A percentile compares a stretch with the other conserved stretches of the same genome.
Conservation (phyloP, 2,329 filamentous ascomycete species). For the Westerdykella sp. region DNA sequence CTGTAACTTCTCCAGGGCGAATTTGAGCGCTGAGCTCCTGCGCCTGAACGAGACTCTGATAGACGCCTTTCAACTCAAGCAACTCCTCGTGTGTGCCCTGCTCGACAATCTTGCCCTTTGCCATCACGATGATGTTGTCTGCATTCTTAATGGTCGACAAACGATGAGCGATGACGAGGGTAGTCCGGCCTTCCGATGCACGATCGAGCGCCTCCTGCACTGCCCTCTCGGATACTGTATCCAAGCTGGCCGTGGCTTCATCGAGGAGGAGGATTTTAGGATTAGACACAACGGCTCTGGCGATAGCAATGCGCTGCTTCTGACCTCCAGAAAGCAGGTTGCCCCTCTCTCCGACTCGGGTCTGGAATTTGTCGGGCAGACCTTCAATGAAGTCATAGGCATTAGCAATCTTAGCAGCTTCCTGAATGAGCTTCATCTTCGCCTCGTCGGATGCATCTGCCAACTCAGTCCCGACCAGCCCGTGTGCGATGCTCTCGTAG, state of each 20-base stretch:
- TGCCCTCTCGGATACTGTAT: conserved; percentile 90
- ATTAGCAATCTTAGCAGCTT: conserved; percentile 85
- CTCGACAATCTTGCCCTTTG: conserved; percentile 77
- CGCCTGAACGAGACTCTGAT: conserved; percentile 78
- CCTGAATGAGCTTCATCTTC: conserved; percentile 63
- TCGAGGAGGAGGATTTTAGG: conserved; percentile 90
- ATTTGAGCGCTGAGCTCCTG: conserved; percentile 52
- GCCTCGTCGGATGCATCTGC: conserved; percentile 60
- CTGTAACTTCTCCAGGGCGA: conserved; percentile 14
- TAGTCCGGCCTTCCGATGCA: conserved; percentile 80
- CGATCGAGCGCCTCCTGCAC: conserved; percentile 89
- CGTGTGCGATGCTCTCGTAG: conserved; percentile 82
- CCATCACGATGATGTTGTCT: conserved; percentile 94
- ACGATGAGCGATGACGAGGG: conserved; percentile 92
- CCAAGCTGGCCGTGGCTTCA: conserved; percentile 87
- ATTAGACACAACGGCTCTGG: conserved; percentile 81
- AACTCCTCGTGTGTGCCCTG: conserved; percentile 83
- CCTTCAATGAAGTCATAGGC: conserved; percentile 83
- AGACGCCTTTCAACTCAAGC: conserved; percentile 63
- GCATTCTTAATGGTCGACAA: conserved; percentile 91
- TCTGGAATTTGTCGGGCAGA: conserved; percentile 85
- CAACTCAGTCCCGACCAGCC: conserved; percentile 75
- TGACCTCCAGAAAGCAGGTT: conserved; percentile 91
- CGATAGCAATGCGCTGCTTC: conserved; percentile 94
- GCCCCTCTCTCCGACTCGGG: conserved; percentile 90